A percentile compares a stretch with the other conserved stretches of the same genome.
phyloP scores from a whole-genome alignment of 2,329 filamentous ascomycete genomes.

The Aspergillus transmontanensis region DNA sequence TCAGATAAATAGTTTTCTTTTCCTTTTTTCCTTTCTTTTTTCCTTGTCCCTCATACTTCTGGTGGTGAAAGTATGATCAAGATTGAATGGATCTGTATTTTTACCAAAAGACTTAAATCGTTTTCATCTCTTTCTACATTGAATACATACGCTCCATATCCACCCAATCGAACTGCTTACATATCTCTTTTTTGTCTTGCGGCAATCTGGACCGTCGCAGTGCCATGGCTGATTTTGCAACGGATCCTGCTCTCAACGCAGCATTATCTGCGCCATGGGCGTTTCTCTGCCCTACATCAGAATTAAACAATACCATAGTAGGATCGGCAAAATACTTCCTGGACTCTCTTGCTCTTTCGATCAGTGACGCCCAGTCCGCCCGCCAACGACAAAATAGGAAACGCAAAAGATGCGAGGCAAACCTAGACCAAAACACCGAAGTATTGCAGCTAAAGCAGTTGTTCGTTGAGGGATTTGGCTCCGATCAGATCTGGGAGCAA shows the following conservation, averaged over 20 bases:
- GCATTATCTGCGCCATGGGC: conserved; percentile 65
- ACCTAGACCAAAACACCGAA: conserved; percentile 47
- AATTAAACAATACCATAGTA: conserved; percentile 70
- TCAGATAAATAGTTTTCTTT: neutral
- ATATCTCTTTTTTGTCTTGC: too few species aligned
- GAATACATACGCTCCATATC: neutral
- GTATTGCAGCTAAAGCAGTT: conserved; percentile 80
- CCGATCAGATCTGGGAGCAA: conserved; percentile 92
- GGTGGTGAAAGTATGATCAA: neutral
- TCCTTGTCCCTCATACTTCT: neutral
- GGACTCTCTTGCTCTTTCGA: conserved; percentile 73
- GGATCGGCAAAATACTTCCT: conserved; percentile 78
- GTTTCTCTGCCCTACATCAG: conserved; percentile 73
- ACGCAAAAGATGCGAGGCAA: conserved; percentile 66
- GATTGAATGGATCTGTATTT: neutral
- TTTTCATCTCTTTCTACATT: neutral
- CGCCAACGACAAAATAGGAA: conserved; percentile 72
- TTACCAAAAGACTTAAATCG: too few species aligned
- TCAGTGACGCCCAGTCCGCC: conserved; percentile 72
- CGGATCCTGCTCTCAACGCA: conserved; percentile 20
- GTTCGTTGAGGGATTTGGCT: conserved; percentile 83
- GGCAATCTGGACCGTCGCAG: neutral
- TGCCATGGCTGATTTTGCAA: neutral
- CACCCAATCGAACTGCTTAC: too few species aligned
- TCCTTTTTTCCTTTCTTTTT: neutral